Conservation (phyloP, 306 rosid genomes). For the Oemleria cerasiformis region DNA sequence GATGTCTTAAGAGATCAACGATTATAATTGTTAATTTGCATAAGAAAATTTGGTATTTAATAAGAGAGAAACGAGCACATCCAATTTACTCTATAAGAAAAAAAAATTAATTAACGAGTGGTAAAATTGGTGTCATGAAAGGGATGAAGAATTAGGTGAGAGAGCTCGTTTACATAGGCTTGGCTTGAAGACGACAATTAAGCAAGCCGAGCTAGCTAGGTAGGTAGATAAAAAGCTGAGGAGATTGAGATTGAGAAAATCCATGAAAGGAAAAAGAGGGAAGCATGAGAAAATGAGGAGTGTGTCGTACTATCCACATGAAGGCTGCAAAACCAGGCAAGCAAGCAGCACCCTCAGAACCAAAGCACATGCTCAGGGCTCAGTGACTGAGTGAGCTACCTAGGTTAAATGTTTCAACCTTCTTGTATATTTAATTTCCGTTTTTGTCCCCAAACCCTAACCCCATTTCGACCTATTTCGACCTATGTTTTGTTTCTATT, state of each 20-base stretch:
- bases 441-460: conserved; percentile 7
- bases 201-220: conserved; percentile 9
- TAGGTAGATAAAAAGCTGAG: background rate
- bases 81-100: too few relatives aligned
- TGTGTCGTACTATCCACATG: conserved; percentile 31
- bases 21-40: too few relatives aligned
- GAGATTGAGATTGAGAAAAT: background rate
- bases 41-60: too few relatives aligned
- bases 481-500: background rate
- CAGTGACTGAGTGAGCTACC: too few relatives aligned
- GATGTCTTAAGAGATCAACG: too few relatives aligned
- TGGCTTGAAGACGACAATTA: conserved; percentile 15
- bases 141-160: too few relatives aligned
- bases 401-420: too few relatives aligned
- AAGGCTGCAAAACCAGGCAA: conserved; percentile 32
- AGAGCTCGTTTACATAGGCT: background rate
- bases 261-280: background rate
- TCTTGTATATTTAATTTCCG: background rate
- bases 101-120: too few relatives aligned
- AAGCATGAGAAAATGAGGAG: conserved; percentile 23
- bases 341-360: conserved; percentile 21
- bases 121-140: too few relatives aligned
- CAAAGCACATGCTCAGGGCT: conserved; percentile 29
- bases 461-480: background rate
- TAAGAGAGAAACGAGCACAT: too few relatives aligned